These are phyloP conservation scores for Marchantia paleacea DNA, from an alignment of 225 moss, liverwort and hornwort genomes.

Conservation along the genomic window DNA sequence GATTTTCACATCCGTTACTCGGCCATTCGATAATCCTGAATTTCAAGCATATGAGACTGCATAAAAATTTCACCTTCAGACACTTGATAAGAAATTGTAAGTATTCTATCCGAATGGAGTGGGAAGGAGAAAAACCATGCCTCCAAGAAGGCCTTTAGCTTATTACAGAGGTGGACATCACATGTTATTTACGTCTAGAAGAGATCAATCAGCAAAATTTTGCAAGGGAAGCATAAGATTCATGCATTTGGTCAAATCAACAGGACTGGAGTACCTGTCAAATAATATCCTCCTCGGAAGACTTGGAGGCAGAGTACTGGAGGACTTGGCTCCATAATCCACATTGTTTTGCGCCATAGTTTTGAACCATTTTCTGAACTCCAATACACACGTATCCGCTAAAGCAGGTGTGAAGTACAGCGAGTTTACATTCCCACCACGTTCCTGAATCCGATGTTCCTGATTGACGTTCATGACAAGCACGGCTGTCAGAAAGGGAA, in stretches of 20 bases:
- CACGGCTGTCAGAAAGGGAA: not conserved
- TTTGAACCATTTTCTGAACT: slow-evolving; percentile 16
- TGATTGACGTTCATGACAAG: not conserved
- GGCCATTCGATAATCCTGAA: slow-evolving; percentile 33
- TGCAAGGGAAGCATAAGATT: too few relatives aligned
- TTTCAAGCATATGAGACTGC: slow-evolving; percentile 54
- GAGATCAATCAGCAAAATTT: too few relatives aligned
- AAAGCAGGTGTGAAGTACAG: slow-evolving; percentile 16
- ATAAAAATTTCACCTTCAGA: slow-evolving; percentile 21
- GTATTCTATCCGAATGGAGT: too few relatives aligned
- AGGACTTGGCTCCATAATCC: slow-evolving; percentile 17
- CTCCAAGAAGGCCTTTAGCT: too few relatives aligned
- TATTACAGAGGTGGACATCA: too few relatives aligned
- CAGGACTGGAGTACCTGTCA: slow-evolving; percentile 8
- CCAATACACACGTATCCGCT: not conserved
- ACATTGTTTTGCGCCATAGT: not conserved
- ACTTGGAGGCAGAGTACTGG: slow-evolving; percentile 20
- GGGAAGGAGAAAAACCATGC: too few relatives aligned
- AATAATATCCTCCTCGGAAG: not conserved
- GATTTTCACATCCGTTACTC: not conserved
- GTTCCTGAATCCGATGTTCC: slow-evolving; percentile 17
- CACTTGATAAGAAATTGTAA: too few relatives aligned
- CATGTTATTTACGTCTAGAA: too few relatives aligned
- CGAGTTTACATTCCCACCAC: not conserved
- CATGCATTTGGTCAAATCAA: not conserved